phyloP scores from a whole-genome alignment of 2,329 filamentous ascomycete species.

The Colletotrichum trifolii region DNA sequence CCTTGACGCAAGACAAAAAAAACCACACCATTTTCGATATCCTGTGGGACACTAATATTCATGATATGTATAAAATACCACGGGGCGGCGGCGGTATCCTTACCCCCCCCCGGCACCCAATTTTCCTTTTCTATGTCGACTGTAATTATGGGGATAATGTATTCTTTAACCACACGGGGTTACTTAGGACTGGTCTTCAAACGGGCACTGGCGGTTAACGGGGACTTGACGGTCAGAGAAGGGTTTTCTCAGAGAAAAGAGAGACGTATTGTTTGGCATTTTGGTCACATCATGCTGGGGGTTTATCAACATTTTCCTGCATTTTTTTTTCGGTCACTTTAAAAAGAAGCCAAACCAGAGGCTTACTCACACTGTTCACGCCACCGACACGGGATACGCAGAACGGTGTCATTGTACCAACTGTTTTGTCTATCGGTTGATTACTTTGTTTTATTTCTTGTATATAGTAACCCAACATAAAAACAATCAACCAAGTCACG shows the following conservation, averaged over 20 bases:
- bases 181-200: neutral
- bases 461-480: conserved; percentile 13
- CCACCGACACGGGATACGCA: conserved; percentile 27
- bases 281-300: conserved; percentile 2
- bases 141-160: conserved; percentile 29
- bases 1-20: conserved; percentile 21
- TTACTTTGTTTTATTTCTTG: conserved; percentile 16
- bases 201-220: neutral
- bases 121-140: conserved; percentile 24
- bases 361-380: neutral
- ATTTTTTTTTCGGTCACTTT: neutral
- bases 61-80: conserved; percentile 28
- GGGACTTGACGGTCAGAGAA: conserved; percentile 4
- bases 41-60: conserved; percentile 18
- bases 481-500: conserved; percentile 12
- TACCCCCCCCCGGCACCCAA: neutral
- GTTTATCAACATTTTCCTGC: neutral
- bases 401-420: conserved; percentile 35
- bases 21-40: conserved; percentile 7
- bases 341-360: conserved; percentile 23
- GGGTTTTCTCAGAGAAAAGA: conserved; percentile 14
- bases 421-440: neutral
- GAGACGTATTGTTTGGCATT: conserved; percentile 7
- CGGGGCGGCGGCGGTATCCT: conserved; percentile 1
- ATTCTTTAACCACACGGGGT: conserved; percentile 19